Conservation (phyloP, 768 basidiomycete genomes). For the Gymnopilus junonius region DNA sequence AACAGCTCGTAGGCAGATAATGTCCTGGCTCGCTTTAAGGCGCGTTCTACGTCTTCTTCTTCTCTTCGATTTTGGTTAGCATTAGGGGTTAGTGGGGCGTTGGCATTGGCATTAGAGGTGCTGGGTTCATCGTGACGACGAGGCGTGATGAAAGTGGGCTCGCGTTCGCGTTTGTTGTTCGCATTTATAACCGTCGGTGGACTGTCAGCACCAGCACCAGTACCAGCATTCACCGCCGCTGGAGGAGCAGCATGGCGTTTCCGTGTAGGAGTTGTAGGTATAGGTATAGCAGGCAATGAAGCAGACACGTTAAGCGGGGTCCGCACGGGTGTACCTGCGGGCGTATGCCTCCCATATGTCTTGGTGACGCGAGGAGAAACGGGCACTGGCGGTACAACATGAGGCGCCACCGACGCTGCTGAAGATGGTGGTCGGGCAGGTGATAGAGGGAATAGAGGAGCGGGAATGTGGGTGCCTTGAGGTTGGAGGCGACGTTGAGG, state of each 20-base stretch:
- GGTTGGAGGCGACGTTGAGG: conserved; percentile 6
- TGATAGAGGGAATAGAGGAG: not conserved
- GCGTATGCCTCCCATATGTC: conserved; percentile 7
- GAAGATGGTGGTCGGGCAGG: not conserved
- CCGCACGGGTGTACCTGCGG: not conserved
- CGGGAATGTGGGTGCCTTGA: not conserved
- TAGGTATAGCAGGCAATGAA: conserved; percentile 24
- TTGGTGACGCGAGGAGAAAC: conserved; percentile 21
- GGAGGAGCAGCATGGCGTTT: not conserved
- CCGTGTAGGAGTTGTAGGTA: conserved; percentile 15
- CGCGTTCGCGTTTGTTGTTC: conserved; percentile 29
- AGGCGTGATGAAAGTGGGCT: not conserved
- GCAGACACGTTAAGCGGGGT: conserved; percentile 9
- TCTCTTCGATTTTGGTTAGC: not conserved
- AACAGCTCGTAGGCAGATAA: not conserved
- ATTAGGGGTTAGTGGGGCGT: too few relatives aligned
- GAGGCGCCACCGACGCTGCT: not conserved
- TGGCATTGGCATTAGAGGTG: not conserved
- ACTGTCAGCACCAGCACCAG: too few relatives aligned
- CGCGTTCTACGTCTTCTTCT: conserved; percentile 4
- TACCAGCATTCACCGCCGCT: not conserved
- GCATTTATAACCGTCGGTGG: conserved; percentile 2
- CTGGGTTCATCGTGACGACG: too few relatives aligned
- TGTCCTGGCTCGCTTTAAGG: conserved; percentile 21
- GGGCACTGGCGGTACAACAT: not conserved